Evolutionary conservation across 2,329 filamentous ascomycete species (phyloP), one percentile per base, ranked within the genome.

Genomic region (Dothiorella sarmentorum): DNA sequence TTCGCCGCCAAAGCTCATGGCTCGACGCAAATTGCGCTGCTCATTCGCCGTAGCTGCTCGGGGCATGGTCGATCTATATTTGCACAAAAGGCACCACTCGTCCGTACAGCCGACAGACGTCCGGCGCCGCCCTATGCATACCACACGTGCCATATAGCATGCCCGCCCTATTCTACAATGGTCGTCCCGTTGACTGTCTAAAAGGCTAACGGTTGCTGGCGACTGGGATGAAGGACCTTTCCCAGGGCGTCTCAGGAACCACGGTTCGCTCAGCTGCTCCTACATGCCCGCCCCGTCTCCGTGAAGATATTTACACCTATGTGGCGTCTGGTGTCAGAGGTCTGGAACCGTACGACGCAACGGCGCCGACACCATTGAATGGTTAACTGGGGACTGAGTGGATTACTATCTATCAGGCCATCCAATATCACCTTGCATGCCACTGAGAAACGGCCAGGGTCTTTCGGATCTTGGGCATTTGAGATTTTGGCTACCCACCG

Each of bases 61-160:
- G 24, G 15, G 52, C 24, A 56, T 31, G 45, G 45, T 13, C 45
- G 45, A 49, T 49, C 53, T 56, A 56, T 56, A 56, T 56, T 56
- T 56, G 53, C 53, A 56, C 18, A 11, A 22, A n/a, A 17, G 18
- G 37, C 22, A 56, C 52, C 40, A 26, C 27, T 20, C 52, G 20
- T 22, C 37, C 27, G 29, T 38, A 4, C 29, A 20, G 44, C 18
- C 27, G 27, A 20, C 22, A 35, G 10, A 9, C 10, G 26, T 26
- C 45, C 20, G 40, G 10, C 45, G 22, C 45, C 31, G 47, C 47
- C 47, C 47, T 52, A 52, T 35, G 47, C 47, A 52, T 31, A 26
- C 47, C 47, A 52, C 47, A 52, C 47, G 47, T 52, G 47, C 47
- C 47, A 37, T 15, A 18, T n/a, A 4, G 20, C 47, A 24, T 37